Base-by-base conservation (phyloP, 169 alveolate genomes). In the Cryptosporidium tyzzeri region DNA sequence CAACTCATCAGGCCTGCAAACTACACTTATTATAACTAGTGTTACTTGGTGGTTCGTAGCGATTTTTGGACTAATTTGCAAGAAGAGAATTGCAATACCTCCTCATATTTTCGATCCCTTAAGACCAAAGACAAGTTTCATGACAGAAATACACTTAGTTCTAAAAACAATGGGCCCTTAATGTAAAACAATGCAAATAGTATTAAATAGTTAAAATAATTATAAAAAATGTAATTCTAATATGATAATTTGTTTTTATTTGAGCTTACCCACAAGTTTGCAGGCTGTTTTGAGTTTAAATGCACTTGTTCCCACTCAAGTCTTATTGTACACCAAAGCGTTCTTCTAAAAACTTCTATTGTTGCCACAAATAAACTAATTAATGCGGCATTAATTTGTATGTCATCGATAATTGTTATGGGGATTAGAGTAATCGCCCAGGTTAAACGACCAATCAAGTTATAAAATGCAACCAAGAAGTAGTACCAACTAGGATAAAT, bases 401-500 rank as follows among this genome's bases (percentile, higher is more conserved):
- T 85, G 39, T 92, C 86, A 45, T 71, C 94, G 37, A 91, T 84
- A 18, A 93, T 69, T 70, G 91, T 86, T 7, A 93, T 86, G 7
- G 96, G 96, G 91, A 94, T 91, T 29, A 94, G 89, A 29, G 95
- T 94, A 89, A 93, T 89, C 1, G 96, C 96, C 96, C 96, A 94
- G 65, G 96, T 92, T 29, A 94, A 71, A 31, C 96, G 74, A n/a
- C 94, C 93, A 26, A 92, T 92, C 67, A 92, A 73, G 74, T 92
- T 92, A 41, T 87, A 84, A 53, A 92, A 70, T 45, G 93, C 94
- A 51, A 91, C 94, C 44, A 74, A 35, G 45, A 84, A 92, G 70
- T 92, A 92, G 86, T 92, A 92, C 80, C 92, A 92, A 18, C 85
- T 87, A 29, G 94, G 94, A 59, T 92, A 92, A 91, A 92, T 85